Conservation (phyloP, 345 rosid species). For the Linum usitatissimum region DNA sequence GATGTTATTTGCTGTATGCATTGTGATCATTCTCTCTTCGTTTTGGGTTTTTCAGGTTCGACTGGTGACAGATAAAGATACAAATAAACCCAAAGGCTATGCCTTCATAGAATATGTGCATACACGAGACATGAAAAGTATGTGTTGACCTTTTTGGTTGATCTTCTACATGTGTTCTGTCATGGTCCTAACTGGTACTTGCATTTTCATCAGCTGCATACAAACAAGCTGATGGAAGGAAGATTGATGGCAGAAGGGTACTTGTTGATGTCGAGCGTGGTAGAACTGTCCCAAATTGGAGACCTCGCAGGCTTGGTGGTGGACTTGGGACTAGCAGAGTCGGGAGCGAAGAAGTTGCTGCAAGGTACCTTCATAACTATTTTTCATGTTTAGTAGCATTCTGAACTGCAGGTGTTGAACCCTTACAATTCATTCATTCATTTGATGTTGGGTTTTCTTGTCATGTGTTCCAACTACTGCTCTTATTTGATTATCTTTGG, state of each 20-base stretch:
- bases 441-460: neutral
- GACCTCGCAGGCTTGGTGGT: constrained; percentile 98
- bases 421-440: too few species aligned
- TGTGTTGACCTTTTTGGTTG: neutral
- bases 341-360: constrained; percentile 71
- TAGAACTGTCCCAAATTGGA: constrained; percentile 99
- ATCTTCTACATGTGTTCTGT: neutral
- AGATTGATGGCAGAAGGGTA: constrained; percentile 96
- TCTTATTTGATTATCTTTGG: too few species aligned
- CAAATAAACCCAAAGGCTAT: constrained; percentile 88
- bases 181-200: constrained; percentile 10
- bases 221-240: constrained; percentile 98
- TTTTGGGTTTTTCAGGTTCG: constrained; percentile 56
- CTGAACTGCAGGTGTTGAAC: neutral
- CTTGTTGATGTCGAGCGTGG: constrained; percentile 98
- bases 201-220: constrained; percentile 56
- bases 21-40: constrained; percentile 28
- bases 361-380: constrained; percentile 37
- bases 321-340: constrained; percentile 94
- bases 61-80: constrained; percentile 53
- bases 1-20: constrained; percentile 9
- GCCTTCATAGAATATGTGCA: constrained; percentile 92
- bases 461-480: neutral
- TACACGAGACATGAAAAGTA: constrained; percentile 97
- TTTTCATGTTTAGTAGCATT: neutral